Percentiles rank a stretch among this genome's conserved stretches.
phyloP scores from a whole-genome alignment of 805 yeast genomes.

The Starmera dryadoides region DNA sequence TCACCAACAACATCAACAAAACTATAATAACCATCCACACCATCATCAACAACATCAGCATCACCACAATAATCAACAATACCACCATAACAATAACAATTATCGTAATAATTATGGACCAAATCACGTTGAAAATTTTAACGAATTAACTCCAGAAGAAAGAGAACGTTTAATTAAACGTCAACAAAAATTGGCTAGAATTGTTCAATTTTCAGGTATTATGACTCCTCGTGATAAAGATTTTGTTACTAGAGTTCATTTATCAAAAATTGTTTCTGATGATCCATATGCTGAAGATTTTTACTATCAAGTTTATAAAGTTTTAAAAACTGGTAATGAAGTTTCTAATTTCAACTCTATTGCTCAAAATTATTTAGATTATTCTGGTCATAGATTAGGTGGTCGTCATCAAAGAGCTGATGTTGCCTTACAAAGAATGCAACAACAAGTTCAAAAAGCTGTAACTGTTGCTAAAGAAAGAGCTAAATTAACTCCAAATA shows the following conservation, averaged over 20 bases:
- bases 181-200: constrained; percentile 68
- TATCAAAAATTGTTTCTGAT: constrained; percentile 92
- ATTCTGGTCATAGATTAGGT: constrained; percentile 85
- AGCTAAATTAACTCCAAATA: constrained; percentile 56
- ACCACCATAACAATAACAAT: constrained; percentile 13
- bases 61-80: constrained; percentile 9
- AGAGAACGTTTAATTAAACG: constrained; percentile 59
- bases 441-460: constrained; percentile 94
- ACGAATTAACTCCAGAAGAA: constrained; percentile 60
- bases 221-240: constrained; percentile 98
- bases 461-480: constrained; percentile 91
- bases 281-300: constrained; percentile 97
- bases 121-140: constrained; percentile 23
- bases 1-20: constrained; percentile 15
- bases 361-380: constrained; percentile 88
- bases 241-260: constrained; percentile 87
- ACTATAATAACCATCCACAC: constrained; percentile 6
- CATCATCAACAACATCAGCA: constrained; percentile 17
- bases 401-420: constrained; percentile 81
- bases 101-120: constrained; percentile 20
- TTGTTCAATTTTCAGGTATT: constrained; percentile 79
- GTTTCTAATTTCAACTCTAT: constrained; percentile 62
- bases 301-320: constrained; percentile 86
- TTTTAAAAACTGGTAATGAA: constrained; percentile 46
- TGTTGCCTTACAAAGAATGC: constrained; percentile 93